A percentile compares a stretch with the other conserved stretches of the same genome.
Evolutionary conservation across 805 yeast genomes (phyloP).

Genomic region (Tetrapisispora taiwanensis): DNA sequence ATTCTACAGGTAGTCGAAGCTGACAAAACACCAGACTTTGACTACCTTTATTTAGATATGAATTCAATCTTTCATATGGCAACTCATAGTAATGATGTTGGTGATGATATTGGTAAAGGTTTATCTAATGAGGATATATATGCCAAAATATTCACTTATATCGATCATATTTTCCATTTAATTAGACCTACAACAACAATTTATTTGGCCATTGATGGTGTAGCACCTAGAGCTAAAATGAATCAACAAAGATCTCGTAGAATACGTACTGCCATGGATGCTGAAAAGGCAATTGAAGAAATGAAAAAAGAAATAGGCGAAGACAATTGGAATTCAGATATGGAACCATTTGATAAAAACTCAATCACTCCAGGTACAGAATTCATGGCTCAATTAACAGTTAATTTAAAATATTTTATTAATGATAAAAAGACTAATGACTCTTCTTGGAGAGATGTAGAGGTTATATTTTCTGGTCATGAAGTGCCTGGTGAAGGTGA

Average conservation of each 20-base stretch:
- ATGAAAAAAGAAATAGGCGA: conserved; percentile 51
- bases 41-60: conserved; percentile 92
- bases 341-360: conserved; percentile 73
- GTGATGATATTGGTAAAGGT: conserved; percentile 44
- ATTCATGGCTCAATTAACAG: conserved; percentile 83
- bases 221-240: conserved; percentile 98
- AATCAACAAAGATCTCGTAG: conserved; percentile 95
- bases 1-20: conserved; percentile 79
- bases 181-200: conserved; percentile 79
- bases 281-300: conserved; percentile 72
- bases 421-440: conserved; percentile 82
- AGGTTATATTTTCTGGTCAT: conserved; percentile 78
- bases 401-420: conserved; percentile 74
- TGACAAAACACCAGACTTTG: conserved; percentile 81
- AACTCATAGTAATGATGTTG: conserved; percentile 55
- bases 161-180: conserved; percentile 82
- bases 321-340: neutral
- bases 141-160: conserved; percentile 84
- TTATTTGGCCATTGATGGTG: conserved; percentile 97
- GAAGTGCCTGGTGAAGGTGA: conserved; percentile 99
- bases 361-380: conserved; percentile 96
- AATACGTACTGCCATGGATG: conserved; percentile 88
- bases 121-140: conserved; percentile 86
- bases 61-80: conserved; percentile 91
- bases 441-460: conserved; percentile 70